Base-by-base conservation (phyloP, 768 basidiomycete species). In the Mycena leptocephala region DNA sequence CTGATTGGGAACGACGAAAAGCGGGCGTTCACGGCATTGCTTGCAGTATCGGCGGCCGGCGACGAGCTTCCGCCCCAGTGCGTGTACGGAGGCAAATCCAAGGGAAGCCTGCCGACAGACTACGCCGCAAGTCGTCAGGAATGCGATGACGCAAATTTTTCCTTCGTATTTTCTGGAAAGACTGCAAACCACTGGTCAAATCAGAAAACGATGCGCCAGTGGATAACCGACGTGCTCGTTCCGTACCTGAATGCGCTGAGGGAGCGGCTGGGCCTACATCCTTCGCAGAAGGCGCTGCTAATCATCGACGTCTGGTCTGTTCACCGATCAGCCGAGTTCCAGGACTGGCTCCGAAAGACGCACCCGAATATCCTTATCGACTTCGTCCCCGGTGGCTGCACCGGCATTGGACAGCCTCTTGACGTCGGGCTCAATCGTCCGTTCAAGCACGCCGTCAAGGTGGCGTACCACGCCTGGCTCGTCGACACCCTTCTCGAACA, bases 21-120 rank as follows among this genome's bases (percentile, higher is more conserved):
- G 72, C 72, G 24, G n/a, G n/a, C n/a, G n/a, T n/a, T n/a, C n/a
- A n/a, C n/a, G n/a, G n/a, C n/a, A n/a, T n/a, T n/a, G n/a, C 79
- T 83, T 20, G 76, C 75, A 10, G 73, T 84, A 6, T 81, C 82
- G 1, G 68, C 59, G 16, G 64, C 65, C 11, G 84, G 85, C 24
- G 74, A 74, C 1, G 39, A 80, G 4, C 77, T 86, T 18, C 85
- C 83, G 14, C 79, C 83, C 43, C 85, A 86, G 67, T 79, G 81
- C 2, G 81, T 86, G 20, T 84, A 79, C 61, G 37, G 59, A 11
- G 85, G 85, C 16, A 68, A 77, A 35, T 63, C 79, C 1, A 58
- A 16, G 22, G 26, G 32, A 14, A 78, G 76, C 3, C 41, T 76
- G 35, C 82, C 83, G 11, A 58, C 30, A 18, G 72, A 16, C 2